Evolutionary conservation across 768 basidiomycete genomes (phyloP), one percentile per base, ranked within the genome.

Genomic region (Leccinum sublutescens): DNA sequence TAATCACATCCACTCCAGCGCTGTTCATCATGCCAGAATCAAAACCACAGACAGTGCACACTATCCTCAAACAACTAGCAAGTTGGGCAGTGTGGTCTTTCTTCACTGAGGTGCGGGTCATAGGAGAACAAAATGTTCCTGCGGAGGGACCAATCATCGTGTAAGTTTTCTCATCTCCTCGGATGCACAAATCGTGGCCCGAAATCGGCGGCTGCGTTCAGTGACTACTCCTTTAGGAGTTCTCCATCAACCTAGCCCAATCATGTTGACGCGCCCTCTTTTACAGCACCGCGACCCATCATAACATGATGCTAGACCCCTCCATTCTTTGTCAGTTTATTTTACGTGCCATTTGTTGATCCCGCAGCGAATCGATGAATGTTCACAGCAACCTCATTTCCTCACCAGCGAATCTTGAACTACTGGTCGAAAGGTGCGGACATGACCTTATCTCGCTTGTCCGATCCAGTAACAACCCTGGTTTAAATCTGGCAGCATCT

Each of bases 291-390:
- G 89, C 87, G 47, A 92, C 91, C 4, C 95, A 97, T 70, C 90
- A 94, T 68, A 98, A 97, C 72, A 96, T 95, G 94, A 94, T 93
- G 81, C 81, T 96, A 34, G 93, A 95, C 76, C 91, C 91, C 23
- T 85, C 85, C 38, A 76, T 91, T 57, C 78, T 95, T 19, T 93
- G 91, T 94, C 71, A 72, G 87, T 80, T 52, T 33, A 40, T 58
- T 52, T 62, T 53, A 58, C 54, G 55, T 57, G 55, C 60, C 50
- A 27, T 54, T 51, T 51, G 52, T 62, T 60, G 53, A 61, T 66
- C 57, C 43, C 43, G 29, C 61, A 57, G 59, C 63, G 59, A 59
- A 36, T 58, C 62, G 17, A 59, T 65, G 55, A 65, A 64, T 57
- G 67, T 60, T 54, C 27, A 52, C 67, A 93, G 91, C 93, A 57